Percentiles rank a stretch among this genome's conserved stretches.
Evolutionary conservation across 306 rosid species (phyloP).

Genomic region (Castanea sativa): DNA sequence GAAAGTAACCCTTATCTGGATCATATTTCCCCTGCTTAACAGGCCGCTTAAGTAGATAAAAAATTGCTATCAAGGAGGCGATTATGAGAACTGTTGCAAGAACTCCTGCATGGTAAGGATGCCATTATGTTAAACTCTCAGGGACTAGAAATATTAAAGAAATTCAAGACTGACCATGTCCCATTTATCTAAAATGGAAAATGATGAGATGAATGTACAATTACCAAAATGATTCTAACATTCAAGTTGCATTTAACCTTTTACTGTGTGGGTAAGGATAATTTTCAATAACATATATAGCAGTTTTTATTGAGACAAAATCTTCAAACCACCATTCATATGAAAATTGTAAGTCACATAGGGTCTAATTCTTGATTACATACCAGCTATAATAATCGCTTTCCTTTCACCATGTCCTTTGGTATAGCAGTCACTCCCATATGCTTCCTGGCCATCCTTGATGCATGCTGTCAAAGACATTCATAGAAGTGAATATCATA

Average conservation of each 20-base stretch:
- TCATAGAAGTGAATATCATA: slow-evolving; percentile 13
- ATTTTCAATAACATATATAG: not conserved
- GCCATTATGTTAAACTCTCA: slow-evolving; percentile 9
- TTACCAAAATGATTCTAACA: not conserved
- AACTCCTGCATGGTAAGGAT: slow-evolving; percentile 60
- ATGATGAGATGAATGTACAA: not conserved
- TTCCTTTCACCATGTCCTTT: slow-evolving; percentile 51
- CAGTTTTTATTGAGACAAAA: not conserved
- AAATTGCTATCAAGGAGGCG: slow-evolving; percentile 60
- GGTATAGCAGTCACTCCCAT: slow-evolving; percentile 59
- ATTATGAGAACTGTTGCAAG: slow-evolving; percentile 66
- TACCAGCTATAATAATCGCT: slow-evolving; percentile 65
- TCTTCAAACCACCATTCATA: not conserved
- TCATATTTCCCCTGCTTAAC: slow-evolving; percentile 43
- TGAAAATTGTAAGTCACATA: not conserved
- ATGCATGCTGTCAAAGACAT: slow-evolving; percentile 65
- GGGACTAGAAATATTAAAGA: not conserved
- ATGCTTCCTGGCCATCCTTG: slow-evolving; percentile 56
- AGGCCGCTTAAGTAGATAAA: slow-evolving; percentile 55
- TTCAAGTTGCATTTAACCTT: not conserved
- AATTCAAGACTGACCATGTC: not conserved
- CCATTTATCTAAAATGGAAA: not conserved
- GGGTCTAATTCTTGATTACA: slow-evolving; percentile 11
- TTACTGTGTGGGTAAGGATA: not conserved
- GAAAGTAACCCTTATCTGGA: slow-evolving; percentile 45